Evolutionary conservation across 2,329 filamentous ascomycete species (phyloP).

Genomic region (Aspergillus aculeatinus): DNA sequence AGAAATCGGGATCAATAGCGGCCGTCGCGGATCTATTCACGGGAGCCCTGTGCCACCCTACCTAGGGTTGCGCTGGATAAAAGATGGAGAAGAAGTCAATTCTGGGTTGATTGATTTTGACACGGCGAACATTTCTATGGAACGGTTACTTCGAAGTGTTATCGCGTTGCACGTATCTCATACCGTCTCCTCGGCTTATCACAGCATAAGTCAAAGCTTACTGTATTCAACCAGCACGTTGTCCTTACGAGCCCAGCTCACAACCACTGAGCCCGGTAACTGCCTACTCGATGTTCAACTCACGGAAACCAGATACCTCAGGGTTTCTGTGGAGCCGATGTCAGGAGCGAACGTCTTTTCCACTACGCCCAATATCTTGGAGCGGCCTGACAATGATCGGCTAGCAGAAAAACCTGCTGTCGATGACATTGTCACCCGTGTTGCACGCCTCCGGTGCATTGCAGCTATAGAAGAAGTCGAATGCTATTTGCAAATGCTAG

Average conservation of each 20-base stretch:
- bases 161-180: slow-evolving; percentile 73
- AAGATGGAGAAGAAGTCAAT: slow-evolving; percentile 72
- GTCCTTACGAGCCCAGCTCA: slow-evolving; percentile 58
- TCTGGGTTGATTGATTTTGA: slow-evolving; percentile 68
- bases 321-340: slow-evolving; percentile 70
- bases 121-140: slow-evolving; percentile 66
- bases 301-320: slow-evolving; percentile 60
- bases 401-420: slow-evolving; percentile 53
- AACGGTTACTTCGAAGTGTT: slow-evolving; percentile 69
- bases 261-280: slow-evolving; percentile 61
- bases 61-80: slow-evolving; percentile 70
- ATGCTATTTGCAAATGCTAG: slow-evolving; percentile 35
- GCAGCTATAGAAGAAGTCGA: slow-evolving; percentile 43
- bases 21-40: slow-evolving; percentile 13
- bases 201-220: slow-evolving; percentile 58
- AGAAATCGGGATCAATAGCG: slow-evolving; percentile 68
- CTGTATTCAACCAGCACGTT: slow-evolving; percentile 64
- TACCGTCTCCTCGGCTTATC: slow-evolving; percentile 66
- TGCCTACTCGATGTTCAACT: slow-evolving; percentile 70
- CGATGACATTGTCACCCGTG: slow-evolving; percentile 41
- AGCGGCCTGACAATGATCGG: slow-evolving; percentile 62
- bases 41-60: slow-evolving; percentile 28
- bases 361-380: slow-evolving; percentile 59
- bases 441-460: slow-evolving; percentile 39
- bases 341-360: slow-evolving; percentile 74